Base-by-base conservation (phyloP, 768 basidiomycete species). In the Collybia mongolica region DNA sequence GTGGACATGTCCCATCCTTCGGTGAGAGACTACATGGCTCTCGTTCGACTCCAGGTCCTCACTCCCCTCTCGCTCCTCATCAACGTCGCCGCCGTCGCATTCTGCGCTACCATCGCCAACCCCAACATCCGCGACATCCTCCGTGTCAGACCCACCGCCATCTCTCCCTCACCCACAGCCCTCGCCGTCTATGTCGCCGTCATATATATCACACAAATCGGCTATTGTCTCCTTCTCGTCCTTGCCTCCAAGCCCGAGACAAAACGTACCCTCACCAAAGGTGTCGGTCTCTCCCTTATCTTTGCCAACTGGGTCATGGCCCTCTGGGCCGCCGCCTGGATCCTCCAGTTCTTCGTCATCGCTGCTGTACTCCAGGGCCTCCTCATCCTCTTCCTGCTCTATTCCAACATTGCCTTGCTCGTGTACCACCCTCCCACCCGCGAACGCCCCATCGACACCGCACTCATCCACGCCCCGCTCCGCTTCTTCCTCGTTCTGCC, bases 401-500 rank as follows among this genome's bases (percentile, higher is more conserved):
- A 91, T 56, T 84, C 91, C 48, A 93, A 93, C 61, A 59, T 93
- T 40, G 83, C 83, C 0, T 75, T 96, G 5, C 71, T 93, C 38
- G 69, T 86, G 14, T 92, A 94, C 60, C 87, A 88, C 41, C 66
- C 76, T 0, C 86, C 87, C 0, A 77, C 72, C 0, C 70, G 70
- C 19, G 64, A 69, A 0, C 77, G 83, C 1, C 91, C 90, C 0
- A 65, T 95, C 36, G 92, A 94, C 64, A 83, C 81, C 28, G 75
- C 84, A 0, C 84, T 95, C 56, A 90, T 97, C 49, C 94, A 97
- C 57, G 88, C 90, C 0, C 95, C 95, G 0, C 72, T 96, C 46
- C 77, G 90, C 2, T 84, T 92, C 52, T 87, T 87, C 63, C 64
- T 80, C 36, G 66, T 76, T 23, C 62, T 85, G 2, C 79, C 82